Evolutionary conservation across 129 eudicot genomes (phyloP).

Genomic region (Centrapalus pauciflorus): DNA sequence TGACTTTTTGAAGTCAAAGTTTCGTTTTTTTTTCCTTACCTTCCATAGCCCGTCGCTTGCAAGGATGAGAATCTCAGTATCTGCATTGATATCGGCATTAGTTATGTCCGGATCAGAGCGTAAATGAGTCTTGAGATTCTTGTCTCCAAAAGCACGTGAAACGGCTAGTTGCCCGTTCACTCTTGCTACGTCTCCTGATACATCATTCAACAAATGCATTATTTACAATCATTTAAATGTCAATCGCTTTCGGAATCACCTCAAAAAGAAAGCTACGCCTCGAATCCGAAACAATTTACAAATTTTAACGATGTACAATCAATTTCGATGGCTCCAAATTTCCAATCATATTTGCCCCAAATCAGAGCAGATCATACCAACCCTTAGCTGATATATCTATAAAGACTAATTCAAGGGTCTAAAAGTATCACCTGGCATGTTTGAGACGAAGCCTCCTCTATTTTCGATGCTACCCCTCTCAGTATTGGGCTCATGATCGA

Average conservation of each 20-base stretch:
- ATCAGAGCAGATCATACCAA: too few relatives aligned
- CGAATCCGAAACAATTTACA: background rate
- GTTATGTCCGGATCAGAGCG: slow-evolving; percentile 68
- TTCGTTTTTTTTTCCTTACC: slow-evolving; percentile 54
- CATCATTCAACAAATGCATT: background rate
- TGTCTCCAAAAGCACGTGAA: slow-evolving; percentile 92
- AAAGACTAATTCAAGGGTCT: background rate
- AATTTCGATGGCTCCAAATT: too few relatives aligned
- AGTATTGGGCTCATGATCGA: slow-evolving; percentile 86
- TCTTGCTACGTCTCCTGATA: slow-evolving; percentile 79
- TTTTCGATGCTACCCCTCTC: slow-evolving; percentile 75
- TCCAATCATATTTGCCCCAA: too few relatives aligned
- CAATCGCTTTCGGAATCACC: too few relatives aligned
- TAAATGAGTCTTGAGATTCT: slow-evolving; percentile 65
- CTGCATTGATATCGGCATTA: slow-evolving; percentile 42
- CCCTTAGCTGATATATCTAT: too few relatives aligned
- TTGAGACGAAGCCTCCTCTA: slow-evolving; percentile 81
- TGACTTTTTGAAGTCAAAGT: slow-evolving; percentile 4
- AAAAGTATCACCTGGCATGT: slow-evolving; percentile 71
- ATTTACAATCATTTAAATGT: background rate
- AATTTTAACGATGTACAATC: too few relatives aligned
- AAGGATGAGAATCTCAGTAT: slow-evolving; percentile 64
- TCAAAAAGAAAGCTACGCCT: background rate
- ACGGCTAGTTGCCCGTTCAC: slow-evolving; percentile 88
- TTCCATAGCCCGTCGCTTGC: slow-evolving; percentile 91